A percentile compares a stretch with the other conserved stretches of the same genome.
Conservation (phyloP, 257 asterid genomes). For the Gardenia jasminoides region DNA sequence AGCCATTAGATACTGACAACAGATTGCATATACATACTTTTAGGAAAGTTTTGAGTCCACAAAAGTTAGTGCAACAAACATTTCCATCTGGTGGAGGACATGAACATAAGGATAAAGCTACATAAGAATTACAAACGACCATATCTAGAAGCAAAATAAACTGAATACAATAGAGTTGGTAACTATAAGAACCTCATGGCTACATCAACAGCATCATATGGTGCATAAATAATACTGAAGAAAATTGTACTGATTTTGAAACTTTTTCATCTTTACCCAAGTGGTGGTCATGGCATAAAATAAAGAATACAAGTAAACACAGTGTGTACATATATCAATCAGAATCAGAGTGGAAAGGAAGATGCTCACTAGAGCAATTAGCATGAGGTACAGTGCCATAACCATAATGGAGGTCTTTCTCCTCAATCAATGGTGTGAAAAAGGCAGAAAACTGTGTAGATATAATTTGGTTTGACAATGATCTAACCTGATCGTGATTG, state of each 20-base stretch:
- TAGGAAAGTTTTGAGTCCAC: not conserved
- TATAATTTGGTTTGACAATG: not conserved
- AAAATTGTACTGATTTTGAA: not conserved
- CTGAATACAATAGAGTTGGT: not conserved
- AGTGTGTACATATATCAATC: not conserved
- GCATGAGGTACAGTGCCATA: not conserved
- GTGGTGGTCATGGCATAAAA: not conserved
- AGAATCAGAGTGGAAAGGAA: not conserved
- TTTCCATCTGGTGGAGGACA: not conserved
- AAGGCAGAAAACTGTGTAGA: not conserved
- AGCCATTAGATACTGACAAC: not conserved
- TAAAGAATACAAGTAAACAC: not conserved
- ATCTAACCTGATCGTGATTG: not conserved
- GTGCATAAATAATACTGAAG: not conserved
- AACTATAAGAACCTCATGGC: not conserved
- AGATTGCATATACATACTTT: no score
- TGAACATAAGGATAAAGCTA: not conserved
- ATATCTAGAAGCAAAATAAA: conserved; percentile 5
- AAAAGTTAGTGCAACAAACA: not conserved
- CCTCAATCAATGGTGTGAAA: not conserved
- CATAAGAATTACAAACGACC: not conserved
- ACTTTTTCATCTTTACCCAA: not conserved
- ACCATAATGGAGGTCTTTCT: not conserved
- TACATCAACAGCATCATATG: not conserved
- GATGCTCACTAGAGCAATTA: not conserved